Evolutionary conservation across 2,329 filamentous ascomycete species (phyloP).

Genomic region (Chrysosporium queenslandicum): DNA sequence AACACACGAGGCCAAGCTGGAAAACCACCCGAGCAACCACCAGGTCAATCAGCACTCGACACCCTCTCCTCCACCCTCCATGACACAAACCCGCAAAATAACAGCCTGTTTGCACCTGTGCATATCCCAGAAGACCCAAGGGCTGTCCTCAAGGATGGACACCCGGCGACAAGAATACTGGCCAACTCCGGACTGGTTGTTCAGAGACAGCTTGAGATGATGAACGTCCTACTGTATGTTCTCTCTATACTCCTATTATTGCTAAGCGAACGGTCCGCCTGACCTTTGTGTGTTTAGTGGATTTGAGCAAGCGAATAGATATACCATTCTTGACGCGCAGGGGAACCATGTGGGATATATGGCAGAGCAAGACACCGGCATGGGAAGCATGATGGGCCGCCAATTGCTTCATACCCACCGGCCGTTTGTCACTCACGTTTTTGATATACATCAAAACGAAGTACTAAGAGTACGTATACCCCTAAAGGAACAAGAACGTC

Average conservation of each 20-base stretch:
- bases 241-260: background rate
- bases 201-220: slow-evolving; percentile 54
- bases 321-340: slow-evolving; percentile 54
- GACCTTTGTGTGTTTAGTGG: slow-evolving; percentile 34
- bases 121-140: slow-evolving; percentile 52
- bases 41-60: slow-evolving; percentile 8
- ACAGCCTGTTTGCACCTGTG: slow-evolving; percentile 49
- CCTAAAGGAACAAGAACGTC: background rate
- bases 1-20: background rate
- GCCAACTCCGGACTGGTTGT: slow-evolving; percentile 54
- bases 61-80: slow-evolving; percentile 30
- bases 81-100: slow-evolving; percentile 37
- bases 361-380: slow-evolving; percentile 52
- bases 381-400: slow-evolving; percentile 47
- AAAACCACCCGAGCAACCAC: background rate
- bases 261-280: too few relatives aligned
- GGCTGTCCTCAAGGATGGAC: slow-evolving; percentile 48
- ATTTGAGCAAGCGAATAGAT: slow-evolving; percentile 57
- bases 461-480: slow-evolving; percentile 41
- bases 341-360: slow-evolving; percentile 56
- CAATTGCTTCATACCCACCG: slow-evolving; percentile 54
- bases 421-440: slow-evolving; percentile 56
- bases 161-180: slow-evolving; percentile 49
- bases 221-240: slow-evolving; percentile 51
- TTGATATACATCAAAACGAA: slow-evolving; percentile 51